Evolutionary conservation across 2,329 filamentous ascomycete genomes (phyloP), one percentile per base, ranked within the genome.

Genomic region (Lecanicillium sp.): DNA sequence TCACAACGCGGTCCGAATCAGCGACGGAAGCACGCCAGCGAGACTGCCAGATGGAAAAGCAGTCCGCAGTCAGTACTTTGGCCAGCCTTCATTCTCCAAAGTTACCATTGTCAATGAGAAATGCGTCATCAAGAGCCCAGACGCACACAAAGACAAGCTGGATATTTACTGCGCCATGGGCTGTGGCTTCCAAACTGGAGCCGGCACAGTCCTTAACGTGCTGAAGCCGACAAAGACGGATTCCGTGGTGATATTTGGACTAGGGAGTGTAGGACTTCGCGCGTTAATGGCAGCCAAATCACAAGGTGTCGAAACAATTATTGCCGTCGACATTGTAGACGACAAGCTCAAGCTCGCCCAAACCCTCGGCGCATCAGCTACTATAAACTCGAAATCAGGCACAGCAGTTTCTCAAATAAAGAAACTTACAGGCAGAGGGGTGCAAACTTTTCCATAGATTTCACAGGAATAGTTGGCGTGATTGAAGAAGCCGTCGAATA

Each of bases 171-270:
- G 58, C 9, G 50, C 57, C 13, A 29, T 59, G 6, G 54, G 52
- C 3, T 59, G 57, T 22, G 56, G 57, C 3, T 51, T 54, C 42
- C 49, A 54, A 13, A 59, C 56, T 6, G 56, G 57, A 3, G 54
- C 54, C 7, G 56, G 55, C 2, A 56, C 57, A 1, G 48, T 59
- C 5, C 29, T 57, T 16, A 57, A 55, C 38, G 47, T 53, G 2
- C 40, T 56, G 2, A 44, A 51, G 16, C 52, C 55, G 0, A 45
- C 44, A 14, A 28, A 44, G 2, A 41, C 44, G 1, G 46, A 45
- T 20, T 40, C 37, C 1, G 42, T 59, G 12, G 53, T 43, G 3
- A 42, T 59, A 4, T 37, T 59, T 11, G 57, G 57, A 2, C 48
- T 57, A 46, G 57, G 57, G 1, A 54, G 40, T 43, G 46, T 48